Conservation (phyloP, 1,284 basidiomycete genomes). For the Lentinus polychrous region DNA sequence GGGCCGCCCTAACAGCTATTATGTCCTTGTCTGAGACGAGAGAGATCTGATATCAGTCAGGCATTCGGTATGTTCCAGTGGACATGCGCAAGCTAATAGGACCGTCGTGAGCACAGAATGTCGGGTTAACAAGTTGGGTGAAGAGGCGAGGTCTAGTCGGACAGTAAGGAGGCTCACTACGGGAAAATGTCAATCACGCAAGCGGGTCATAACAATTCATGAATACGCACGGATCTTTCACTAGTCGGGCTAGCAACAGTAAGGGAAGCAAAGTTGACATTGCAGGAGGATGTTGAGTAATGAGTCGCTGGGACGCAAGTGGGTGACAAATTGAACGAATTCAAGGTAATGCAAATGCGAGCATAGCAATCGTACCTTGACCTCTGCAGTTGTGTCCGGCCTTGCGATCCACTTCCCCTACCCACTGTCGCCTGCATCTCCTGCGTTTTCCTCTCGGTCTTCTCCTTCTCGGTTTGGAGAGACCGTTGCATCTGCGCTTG, state of each 20-base stretch:
- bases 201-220: slow-evolving; percentile 9
- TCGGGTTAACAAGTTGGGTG: slow-evolving; percentile 89
- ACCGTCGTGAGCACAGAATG: slow-evolving; percentile 86
- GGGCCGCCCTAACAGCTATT: too few relatives aligned
- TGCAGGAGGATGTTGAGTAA: slow-evolving; percentile 49
- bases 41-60: too few relatives aligned
- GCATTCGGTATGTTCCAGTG: too few relatives aligned
- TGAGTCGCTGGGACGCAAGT: slow-evolving; percentile 68
- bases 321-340: slow-evolving; percentile 76
- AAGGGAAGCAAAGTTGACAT: slow-evolving; percentile 70
- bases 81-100: too few relatives aligned
- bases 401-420: slow-evolving; percentile 64
- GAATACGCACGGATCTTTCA: slow-evolving; percentile 84
- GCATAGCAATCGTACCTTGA: slow-evolving; percentile 44
- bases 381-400: slow-evolving; percentile 9
- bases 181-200: slow-evolving; percentile 9
- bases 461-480: slow-evolving; percentile 57
- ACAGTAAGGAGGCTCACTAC: slow-evolving; percentile 85
- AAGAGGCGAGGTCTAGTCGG: slow-evolving; percentile 89
- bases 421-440: slow-evolving; percentile 48
- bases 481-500: slow-evolving; percentile 75
- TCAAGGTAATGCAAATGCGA: slow-evolving; percentile 81
- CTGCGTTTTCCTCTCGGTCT: slow-evolving; percentile 41
- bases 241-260: slow-evolving; percentile 79
- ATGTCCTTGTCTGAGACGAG: too few relatives aligned